Evolutionary conservation across 768 basidiomycete species (phyloP), one percentile per base, ranked within the genome.

Genomic region (Kwoniella sp.): DNA sequence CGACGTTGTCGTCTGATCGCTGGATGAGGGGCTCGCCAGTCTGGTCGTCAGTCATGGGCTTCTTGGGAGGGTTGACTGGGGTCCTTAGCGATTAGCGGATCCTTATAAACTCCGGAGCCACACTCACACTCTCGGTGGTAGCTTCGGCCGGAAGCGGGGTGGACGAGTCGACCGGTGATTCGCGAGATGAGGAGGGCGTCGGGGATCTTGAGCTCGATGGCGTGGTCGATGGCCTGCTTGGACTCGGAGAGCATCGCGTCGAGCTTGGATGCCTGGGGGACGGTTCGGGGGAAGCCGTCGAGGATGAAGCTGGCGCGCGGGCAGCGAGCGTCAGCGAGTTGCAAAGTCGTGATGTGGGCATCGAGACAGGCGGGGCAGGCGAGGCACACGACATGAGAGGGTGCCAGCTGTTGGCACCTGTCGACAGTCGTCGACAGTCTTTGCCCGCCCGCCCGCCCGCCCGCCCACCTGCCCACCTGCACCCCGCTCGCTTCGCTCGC

Each of bases 201-300:
- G 53, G 88, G 84, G 70, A 99, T 92, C 70, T 84, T 79, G 48
- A 99, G 83, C 73, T 99, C 85, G 32, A 96, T 83, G 55, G 89
- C 91, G 45, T 67, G 59, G 77, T 98, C 84, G 44, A 99, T 81
- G 69, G 86, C 86, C 78, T 96, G 90, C 64, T 86, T 84, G 68
- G 87, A 84, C 4, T 71, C 75, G 12, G 79, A 72, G 37, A 99
- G 83, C 95, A 99, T 96, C 54, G 79, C 77, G 70, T 93, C 93
- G 48, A 99, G 84, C 76, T 95, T 98, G 76, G 92, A 82, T 2
- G 95, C 95, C 69, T 99, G 95, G 9, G 87, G 84, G 29, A 98
- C 89, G 3, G 93, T 98, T 36, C 95, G 85, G 34, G 95, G 95
- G 83, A 99, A 99, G n/a, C 95, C 95, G 69, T 99, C 95, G 44